These are phyloP conservation scores for Nothophoma quercina DNA, from an alignment of 2,329 filamentous ascomycete genomes.

Conservation along the genomic window DNA sequence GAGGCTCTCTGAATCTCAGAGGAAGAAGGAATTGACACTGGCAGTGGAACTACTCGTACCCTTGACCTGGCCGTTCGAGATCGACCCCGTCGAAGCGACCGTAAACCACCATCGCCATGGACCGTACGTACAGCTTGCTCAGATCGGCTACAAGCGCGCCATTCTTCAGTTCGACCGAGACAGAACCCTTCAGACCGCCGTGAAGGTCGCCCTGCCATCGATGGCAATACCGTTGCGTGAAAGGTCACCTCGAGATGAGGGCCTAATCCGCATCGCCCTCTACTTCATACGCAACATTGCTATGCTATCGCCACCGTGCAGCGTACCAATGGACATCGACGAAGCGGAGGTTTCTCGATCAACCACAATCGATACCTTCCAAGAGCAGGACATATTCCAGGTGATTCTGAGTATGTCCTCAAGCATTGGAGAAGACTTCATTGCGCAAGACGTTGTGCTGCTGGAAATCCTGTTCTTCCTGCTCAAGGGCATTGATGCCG, in stretches of 20 bases:
- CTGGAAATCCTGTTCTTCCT: conserved; percentile 93
- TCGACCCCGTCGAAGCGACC: conserved; percentile 80
- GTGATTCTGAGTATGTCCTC: conserved; percentile 86
- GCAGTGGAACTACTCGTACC: conserved; percentile 86
- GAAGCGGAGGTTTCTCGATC: conserved; percentile 89
- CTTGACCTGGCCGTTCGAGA: conserved; percentile 91
- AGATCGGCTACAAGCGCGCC: conserved; percentile 87
- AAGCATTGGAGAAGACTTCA: conserved; percentile 93
- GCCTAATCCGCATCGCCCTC: conserved; percentile 87
- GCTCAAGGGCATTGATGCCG: conserved; percentile 85
- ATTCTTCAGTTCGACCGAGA: conserved; percentile 84
- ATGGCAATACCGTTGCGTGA: conserved; percentile 83
- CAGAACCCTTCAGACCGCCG: conserved; percentile 79
- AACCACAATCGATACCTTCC: conserved; percentile 85
- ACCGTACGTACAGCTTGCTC: conserved; percentile 86
- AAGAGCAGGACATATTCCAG: conserved; percentile 88
- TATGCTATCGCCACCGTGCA: conserved; percentile 78
- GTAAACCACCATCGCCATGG: conserved; percentile 92
- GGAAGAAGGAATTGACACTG: conserved; percentile 25
- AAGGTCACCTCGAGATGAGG: conserved; percentile 80
- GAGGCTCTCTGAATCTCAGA: fast-evolving
- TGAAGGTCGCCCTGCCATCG: conserved; percentile 82
- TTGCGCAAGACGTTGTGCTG: conserved; percentile 84
- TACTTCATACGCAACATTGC: conserved; percentile 90
- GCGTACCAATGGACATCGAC: conserved; percentile 81